These are phyloP conservation scores for Betula pendula DNA, from an alignment of 306 rosid genomes.

Conservation along the genomic window DNA sequence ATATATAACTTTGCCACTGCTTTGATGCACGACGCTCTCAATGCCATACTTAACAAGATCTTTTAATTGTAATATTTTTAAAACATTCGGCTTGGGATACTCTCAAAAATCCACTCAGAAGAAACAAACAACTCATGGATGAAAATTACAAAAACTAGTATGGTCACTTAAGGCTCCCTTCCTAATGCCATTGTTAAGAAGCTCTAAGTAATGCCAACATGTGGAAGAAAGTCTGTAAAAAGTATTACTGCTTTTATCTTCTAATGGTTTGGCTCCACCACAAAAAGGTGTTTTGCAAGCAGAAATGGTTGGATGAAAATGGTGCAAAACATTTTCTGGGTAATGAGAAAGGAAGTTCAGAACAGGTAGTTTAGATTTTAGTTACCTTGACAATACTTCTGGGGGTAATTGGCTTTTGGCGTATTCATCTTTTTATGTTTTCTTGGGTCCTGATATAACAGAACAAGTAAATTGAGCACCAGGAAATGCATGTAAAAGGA, in stretches of 20 bases:
- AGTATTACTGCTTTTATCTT: background rate
- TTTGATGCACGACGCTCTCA: no score
- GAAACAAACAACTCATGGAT: background rate
- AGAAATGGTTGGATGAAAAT: background rate
- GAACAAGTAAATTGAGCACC: conserved; percentile 29
- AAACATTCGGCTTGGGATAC: background rate
- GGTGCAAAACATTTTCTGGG: background rate
- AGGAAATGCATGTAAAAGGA: conserved; percentile 16
- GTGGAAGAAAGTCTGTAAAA: background rate
- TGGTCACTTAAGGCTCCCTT: background rate
- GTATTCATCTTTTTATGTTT: conserved; percentile 60
- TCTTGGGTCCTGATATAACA: conserved; percentile 66
- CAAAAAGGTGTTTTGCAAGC: background rate
- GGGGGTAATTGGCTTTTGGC: conserved; percentile 66
- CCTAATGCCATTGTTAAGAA: background rate
- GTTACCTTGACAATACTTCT: conserved; percentile 69
- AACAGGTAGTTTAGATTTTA: conserved; percentile 23
- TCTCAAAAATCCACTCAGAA: background rate
- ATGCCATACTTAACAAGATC: no score
- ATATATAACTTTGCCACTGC: no score
- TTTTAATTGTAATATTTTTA: no score
- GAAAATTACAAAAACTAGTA: background rate
- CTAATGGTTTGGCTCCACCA: background rate
- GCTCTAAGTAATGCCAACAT: background rate
- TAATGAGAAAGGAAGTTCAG: background rate